Evolutionary conservation across 2,329 filamentous ascomycete species (phyloP).

Genomic region (Trichoderma aggressivum): DNA sequence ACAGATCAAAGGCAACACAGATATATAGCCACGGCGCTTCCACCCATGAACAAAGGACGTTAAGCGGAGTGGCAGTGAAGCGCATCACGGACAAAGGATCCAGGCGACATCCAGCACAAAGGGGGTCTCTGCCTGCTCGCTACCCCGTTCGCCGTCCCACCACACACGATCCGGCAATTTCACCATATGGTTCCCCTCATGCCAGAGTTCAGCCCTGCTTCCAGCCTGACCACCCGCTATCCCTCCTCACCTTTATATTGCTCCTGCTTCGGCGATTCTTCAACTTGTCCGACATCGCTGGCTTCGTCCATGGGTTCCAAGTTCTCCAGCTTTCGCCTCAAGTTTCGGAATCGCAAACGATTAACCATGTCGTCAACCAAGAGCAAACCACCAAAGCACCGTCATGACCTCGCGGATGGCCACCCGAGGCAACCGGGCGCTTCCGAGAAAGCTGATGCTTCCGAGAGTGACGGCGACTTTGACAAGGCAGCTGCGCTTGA

Average conservation of each 20-base stretch:
- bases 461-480: neutral
- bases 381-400: neutral
- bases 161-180: neutral
- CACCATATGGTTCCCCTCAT: neutral
- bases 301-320: neutral
- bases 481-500: constrained; percentile 24
- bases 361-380: neutral
- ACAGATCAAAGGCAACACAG: neutral
- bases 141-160: neutral
- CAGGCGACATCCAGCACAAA: neutral
- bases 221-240: neutral
- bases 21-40: neutral
- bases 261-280: neutral
- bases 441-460: neutral
- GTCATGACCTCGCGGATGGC: neutral
- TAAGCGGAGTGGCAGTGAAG: neutral
- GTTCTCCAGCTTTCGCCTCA: neutral
- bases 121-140: neutral
- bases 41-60: neutral
- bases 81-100: neutral
- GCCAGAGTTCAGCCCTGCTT: constrained; percentile 3
- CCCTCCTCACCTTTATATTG: constrained; percentile 5
- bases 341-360: neutral
- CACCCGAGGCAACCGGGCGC: neutral
- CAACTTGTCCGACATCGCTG: neutral